Evolutionary conservation across 2,329 filamentous ascomycete species (phyloP), one percentile per base, ranked within the genome.

Genomic region (Calonectria montana): DNA sequence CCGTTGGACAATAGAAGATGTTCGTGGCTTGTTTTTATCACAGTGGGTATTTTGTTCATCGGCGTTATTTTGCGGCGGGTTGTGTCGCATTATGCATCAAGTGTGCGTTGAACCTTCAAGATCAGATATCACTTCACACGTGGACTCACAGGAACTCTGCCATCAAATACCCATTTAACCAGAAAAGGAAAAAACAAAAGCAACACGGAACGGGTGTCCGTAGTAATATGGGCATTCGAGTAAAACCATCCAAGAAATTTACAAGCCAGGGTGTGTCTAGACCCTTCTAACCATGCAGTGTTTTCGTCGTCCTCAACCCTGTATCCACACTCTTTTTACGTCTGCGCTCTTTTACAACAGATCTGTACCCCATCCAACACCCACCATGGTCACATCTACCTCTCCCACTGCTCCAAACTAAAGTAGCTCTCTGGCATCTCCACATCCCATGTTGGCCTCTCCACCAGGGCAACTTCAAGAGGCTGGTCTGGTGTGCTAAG

Each of bases 401-500:
- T 83, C 80, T 88, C 87, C 83, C 84, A 87, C 79, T 90, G 88
- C 74, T 88, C 85, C 45, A 91, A 88, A 27, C 87, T 89, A 77
- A 91, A 88, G 83, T 93, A 96, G 66, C 92, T 88, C 76, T 93
- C 92, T 2, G 93, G 92, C 81, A 96, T 86, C 75, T 96, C 93
- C 71, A 95, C 87, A 83, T 97, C 94, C 91, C 94, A 97, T 77
- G 92, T 88, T 23, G 96, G 96, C 79, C 96, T 88, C 86, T 98
- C 96, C 16, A 98, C 91, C 64, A 98, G 86, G 2, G 95, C 96
- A 57, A 98, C 94, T 84, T 99, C 97, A 5, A 94, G 84, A 13
- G 86, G 83, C 77, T 83, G 72, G 76, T 81, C 81, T 29, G 84
- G 82, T 23, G 75, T 77, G 65, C 80, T 81, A 74, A 88, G 83